These are phyloP conservation scores for Myriangium duriaei DNA, from an alignment of 2,329 filamentous ascomycete species.

Conservation along the genomic window DNA sequence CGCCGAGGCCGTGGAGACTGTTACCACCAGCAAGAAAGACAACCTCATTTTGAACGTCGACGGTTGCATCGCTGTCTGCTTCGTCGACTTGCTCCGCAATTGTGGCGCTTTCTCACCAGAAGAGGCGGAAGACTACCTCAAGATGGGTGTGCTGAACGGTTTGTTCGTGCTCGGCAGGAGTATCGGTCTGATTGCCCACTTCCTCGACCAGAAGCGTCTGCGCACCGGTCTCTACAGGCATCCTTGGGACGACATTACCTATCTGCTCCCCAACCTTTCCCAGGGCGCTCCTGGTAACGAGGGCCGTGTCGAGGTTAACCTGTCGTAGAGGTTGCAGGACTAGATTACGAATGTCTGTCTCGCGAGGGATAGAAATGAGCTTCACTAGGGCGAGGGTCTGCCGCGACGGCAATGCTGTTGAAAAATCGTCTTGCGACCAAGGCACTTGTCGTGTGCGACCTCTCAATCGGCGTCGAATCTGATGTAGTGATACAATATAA, in stretches of 20 bases:
- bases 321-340: conserved; percentile 44
- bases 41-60: conserved; percentile 99
- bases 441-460: too few relatives aligned
- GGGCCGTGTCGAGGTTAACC: conserved; percentile 79
- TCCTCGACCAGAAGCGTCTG: conserved; percentile 98
- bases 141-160: conserved; percentile 98
- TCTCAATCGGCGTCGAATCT: too few relatives aligned
- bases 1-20: conserved; percentile 90
- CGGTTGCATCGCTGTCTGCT: conserved; percentile 95
- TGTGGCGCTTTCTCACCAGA: conserved; percentile 92
- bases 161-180: conserved; percentile 94
- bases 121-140: conserved; percentile 97
- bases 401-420: too few relatives aligned
- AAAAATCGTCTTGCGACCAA: too few relatives aligned
- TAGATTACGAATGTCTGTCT: too few relatives aligned
- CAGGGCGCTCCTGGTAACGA: conserved; percentile 60
- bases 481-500: too few relatives aligned
- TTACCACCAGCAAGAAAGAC: conserved; percentile 99
- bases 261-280: conserved; percentile 71
- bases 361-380: too few relatives aligned
- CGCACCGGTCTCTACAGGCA: conserved; percentile 93
- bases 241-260: conserved; percentile 98
- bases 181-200: conserved; percentile 99
- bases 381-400: too few relatives aligned
- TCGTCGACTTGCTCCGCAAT: conserved; percentile 94